These are phyloP conservation scores for Suillus subalutaceus DNA, from an alignment of 768 basidiomycete species.

Conservation along the genomic window DNA sequence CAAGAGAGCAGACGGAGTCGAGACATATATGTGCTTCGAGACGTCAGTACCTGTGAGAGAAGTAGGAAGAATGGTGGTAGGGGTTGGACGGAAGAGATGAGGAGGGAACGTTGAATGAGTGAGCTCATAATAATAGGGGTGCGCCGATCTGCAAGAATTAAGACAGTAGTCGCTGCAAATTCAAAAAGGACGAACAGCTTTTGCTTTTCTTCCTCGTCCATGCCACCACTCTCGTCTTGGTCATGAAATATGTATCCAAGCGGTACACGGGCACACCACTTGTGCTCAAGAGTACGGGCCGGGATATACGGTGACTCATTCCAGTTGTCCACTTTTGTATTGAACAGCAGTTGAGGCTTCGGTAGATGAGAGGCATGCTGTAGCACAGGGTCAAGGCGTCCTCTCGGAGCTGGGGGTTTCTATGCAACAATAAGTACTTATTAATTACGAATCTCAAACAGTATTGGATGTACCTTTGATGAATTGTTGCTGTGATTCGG, in stretches of 20 bases:
- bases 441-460: neutral
- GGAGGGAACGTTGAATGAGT: constrained; percentile 70
- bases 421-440: constrained; percentile 19
- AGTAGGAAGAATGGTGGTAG: constrained; percentile 53
- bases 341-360: constrained; percentile 85
- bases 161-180: neutral
- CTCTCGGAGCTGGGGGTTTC: constrained; percentile 38
- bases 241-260: constrained; percentile 62
- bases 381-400: constrained; percentile 59
- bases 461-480: constrained; percentile 34
- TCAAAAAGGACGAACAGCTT: constrained; percentile 17
- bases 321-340: constrained; percentile 56
- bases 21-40: constrained; percentile 68
- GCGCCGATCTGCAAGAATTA: constrained; percentile 38
- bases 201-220: constrained; percentile 22
- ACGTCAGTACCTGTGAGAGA: constrained; percentile 51
- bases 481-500: constrained; percentile 22
- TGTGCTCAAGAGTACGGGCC: constrained; percentile 56
- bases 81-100: constrained; percentile 57
- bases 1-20: constrained; percentile 55
- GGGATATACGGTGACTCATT: constrained; percentile 67
- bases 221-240: constrained; percentile 25
- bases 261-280: constrained; percentile 84
- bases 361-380: constrained; percentile 74
- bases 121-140: constrained; percentile 90